Evolutionary conservation across 345 rosid species (phyloP).

Genomic region (Chamaenerion angustifolium): DNA sequence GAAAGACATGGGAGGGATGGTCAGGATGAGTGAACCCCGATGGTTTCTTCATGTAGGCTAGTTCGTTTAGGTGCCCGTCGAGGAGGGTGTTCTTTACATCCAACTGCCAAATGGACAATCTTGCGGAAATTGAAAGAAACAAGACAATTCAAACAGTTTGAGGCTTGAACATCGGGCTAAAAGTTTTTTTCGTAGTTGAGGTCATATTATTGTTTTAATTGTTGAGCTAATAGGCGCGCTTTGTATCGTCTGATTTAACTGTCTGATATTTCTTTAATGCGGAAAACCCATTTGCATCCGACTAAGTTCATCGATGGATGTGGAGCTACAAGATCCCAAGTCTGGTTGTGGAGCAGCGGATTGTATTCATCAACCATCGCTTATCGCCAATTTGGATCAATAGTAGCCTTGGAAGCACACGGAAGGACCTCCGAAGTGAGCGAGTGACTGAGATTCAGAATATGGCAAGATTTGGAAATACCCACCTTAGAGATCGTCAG

Average conservation of each 20-base stretch:
- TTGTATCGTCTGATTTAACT: background rate
- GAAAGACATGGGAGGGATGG: background rate
- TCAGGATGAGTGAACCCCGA: background rate
- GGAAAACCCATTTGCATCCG: background rate
- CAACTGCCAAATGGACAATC: background rate
- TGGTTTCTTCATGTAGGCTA: background rate
- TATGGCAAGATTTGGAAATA: no score
- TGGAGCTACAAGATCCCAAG: background rate
- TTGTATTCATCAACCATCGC: background rate
- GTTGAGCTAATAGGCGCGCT: background rate
- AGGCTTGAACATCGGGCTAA: background rate
- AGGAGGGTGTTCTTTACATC: background rate
- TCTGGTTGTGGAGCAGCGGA: background rate
- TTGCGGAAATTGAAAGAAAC: background rate
- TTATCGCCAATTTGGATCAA: background rate
- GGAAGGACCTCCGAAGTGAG: no score
- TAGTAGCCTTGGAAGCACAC: background rate
- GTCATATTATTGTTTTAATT: background rate
- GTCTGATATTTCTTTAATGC: background rate
- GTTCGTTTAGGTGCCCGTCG: background rate
- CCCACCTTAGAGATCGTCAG: no score
- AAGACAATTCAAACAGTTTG: background rate
- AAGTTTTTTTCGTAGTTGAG: background rate
- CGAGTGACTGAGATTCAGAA: no score
- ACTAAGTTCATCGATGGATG: background rate